Conservation (phyloP, 805 yeast genomes). For the Candida fluviatilis region DNA sequence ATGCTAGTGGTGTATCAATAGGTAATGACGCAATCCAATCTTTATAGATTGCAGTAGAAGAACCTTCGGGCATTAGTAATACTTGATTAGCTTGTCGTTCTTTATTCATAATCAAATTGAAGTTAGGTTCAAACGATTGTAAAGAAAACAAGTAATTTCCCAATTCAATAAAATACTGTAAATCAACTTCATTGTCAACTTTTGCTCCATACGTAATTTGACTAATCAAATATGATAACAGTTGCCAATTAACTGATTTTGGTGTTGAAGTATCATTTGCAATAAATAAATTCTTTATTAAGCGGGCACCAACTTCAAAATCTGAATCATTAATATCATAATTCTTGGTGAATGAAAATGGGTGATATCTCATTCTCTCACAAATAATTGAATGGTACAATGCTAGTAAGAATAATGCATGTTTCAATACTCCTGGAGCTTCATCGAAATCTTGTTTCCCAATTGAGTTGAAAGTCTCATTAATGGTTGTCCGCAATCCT, state of each 20-base stretch:
- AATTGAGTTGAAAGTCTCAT: slow-evolving; percentile 28
- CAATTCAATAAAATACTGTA: slow-evolving; percentile 26
- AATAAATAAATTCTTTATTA: slow-evolving; percentile 41
- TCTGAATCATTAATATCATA: slow-evolving; percentile 80
- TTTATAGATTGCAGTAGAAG: slow-evolving; percentile 24
- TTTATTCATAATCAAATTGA: slow-evolving; percentile 35
- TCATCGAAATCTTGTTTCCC: slow-evolving; percentile 11
- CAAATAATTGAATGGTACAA: slow-evolving; percentile 70
- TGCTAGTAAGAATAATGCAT: slow-evolving; percentile 49
- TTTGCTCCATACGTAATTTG: slow-evolving; percentile 67
- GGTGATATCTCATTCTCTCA: slow-evolving; percentile 56
- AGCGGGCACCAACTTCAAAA: slow-evolving; percentile 43
- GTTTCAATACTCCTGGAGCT: slow-evolving; percentile 41
- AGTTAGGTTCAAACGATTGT: slow-evolving; percentile 37
- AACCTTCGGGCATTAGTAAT: slow-evolving; percentile 48
- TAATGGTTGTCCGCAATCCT: slow-evolving; percentile 50
- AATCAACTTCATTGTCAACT: slow-evolving; percentile 41
- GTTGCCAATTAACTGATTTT: slow-evolving; percentile 43
- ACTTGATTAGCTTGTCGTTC: slow-evolving; percentile 10
- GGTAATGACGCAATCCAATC: slow-evolving; percentile 56
- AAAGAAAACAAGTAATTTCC: slow-evolving; percentile 35
- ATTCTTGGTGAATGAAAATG: slow-evolving; percentile 54
- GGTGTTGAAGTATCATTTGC: slow-evolving; percentile 10
- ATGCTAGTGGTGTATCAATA: slow-evolving; percentile 44
- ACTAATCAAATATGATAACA: slow-evolving; percentile 45